Percentiles rank a stretch among this genome's conserved stretches.
These are phyloP conservation scores for Aspergillus sp. DNA, from an alignment of 2,329 filamentous ascomycete genomes.

Conservation along the genomic window DNA sequence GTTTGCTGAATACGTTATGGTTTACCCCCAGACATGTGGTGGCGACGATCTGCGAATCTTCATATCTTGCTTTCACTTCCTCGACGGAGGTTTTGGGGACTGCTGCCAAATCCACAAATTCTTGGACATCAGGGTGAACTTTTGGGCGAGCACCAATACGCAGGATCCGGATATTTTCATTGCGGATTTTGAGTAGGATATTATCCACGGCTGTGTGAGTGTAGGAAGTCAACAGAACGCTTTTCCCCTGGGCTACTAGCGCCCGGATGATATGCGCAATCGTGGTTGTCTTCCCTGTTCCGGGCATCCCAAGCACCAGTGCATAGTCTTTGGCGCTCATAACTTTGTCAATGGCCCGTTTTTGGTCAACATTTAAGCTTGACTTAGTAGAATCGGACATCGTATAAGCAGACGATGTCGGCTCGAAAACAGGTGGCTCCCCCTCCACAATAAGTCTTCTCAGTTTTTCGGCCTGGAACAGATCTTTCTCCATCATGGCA, in stretches of 20 bases:
- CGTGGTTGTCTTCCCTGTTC: conserved; percentile 95
- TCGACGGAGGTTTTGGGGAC: conserved; percentile 69
- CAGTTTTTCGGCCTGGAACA: conserved; percentile 62
- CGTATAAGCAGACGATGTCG: conserved; percentile 54
- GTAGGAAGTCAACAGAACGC: conserved; percentile 86
- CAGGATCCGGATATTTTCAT: conserved; percentile 68
- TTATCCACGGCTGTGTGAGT: conserved; percentile 98
- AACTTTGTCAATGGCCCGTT: conserved; percentile 79
- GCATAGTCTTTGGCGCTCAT: conserved; percentile 95
- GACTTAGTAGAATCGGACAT: conserved; percentile 49
- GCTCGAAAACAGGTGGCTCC: conserved; percentile 63
- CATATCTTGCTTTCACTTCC: conserved; percentile 75
- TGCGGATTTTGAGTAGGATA: conserved; percentile 81
- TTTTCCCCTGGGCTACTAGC: conserved; percentile 80
- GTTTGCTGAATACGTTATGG: conserved; percentile 77
- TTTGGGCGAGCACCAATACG: conserved; percentile 80
- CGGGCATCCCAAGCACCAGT: conserved; percentile 95
- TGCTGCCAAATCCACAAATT: conserved; percentile 73
- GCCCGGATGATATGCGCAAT: conserved; percentile 95
- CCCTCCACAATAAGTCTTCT: conserved; percentile 74
- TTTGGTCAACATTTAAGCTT: conserved; percentile 79
- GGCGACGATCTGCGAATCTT: conserved; percentile 79
- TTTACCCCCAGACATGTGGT: conserved; percentile 91
- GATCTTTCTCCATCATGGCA: conserved; percentile 75
- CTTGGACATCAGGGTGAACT: conserved; percentile 76